These are phyloP conservation scores for Clausena lansium DNA, from an alignment of 345 rosid genomes.

Conservation along the genomic window DNA sequence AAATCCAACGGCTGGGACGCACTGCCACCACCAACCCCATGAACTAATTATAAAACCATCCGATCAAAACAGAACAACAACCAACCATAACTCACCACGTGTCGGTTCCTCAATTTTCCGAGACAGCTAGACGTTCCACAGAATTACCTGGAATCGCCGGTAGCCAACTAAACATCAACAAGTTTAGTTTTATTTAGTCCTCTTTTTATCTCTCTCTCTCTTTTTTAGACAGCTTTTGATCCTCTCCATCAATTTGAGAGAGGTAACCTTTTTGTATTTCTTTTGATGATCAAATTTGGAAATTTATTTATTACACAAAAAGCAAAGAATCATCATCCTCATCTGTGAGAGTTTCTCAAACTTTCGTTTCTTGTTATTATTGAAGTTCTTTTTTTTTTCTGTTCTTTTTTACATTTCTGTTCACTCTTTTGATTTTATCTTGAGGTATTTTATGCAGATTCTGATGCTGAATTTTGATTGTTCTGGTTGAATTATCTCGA, in stretches of 20 bases:
- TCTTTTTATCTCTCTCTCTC: slow-evolving; percentile 26
- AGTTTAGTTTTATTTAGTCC: slow-evolving; percentile 11
- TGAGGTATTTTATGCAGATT: not conserved
- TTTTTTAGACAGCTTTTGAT: slow-evolving; percentile 22
- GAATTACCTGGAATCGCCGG: slow-evolving; percentile 76
- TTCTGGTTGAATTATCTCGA: slow-evolving; percentile 6
- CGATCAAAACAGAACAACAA: slow-evolving; percentile 7
- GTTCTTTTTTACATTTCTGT: not conserved
- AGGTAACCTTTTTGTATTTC: slow-evolving; percentile 19
- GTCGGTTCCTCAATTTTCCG: slow-evolving; percentile 13
- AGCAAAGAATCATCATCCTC: slow-evolving; percentile 18
- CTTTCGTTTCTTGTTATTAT: slow-evolving; percentile 2
- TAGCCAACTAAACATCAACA: slow-evolving; percentile 53
- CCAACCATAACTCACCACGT: slow-evolving; percentile 38
- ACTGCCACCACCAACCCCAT: slow-evolving; percentile 29
- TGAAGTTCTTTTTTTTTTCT: not conserved
- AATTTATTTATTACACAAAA: not conserved
- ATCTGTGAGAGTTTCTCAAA: slow-evolving; percentile 17
- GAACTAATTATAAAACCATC: slow-evolving; percentile 29
- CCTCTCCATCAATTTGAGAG: slow-evolving; percentile 18
- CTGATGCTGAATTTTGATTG: not conserved
- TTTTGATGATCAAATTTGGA: slow-evolving; percentile 17
- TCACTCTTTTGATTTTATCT: not conserved
- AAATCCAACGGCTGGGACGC: slow-evolving; percentile 54
- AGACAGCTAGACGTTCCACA: slow-evolving; percentile 43